Base-by-base conservation (phyloP, 108 stramenopile genomes). In the Thalassiosira profunda region DNA sequence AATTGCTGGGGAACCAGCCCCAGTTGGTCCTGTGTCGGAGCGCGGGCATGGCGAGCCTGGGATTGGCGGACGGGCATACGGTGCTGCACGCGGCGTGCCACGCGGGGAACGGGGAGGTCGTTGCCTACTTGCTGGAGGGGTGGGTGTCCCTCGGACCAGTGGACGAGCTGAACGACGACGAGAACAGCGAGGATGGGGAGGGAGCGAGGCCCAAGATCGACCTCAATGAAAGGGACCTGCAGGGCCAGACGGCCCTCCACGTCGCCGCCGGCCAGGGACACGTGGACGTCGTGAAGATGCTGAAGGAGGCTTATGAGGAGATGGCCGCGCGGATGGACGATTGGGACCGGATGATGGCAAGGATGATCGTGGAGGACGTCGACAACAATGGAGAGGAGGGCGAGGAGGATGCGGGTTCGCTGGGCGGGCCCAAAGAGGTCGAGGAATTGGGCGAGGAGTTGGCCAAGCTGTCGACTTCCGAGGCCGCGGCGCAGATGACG, bases 211-310 rank as follows among this genome's bases (percentile, higher is more conserved):
- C 24, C 6, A 48, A 6, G 31, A 26, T 81, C 26, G 71, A 73
- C 47, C 37, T 82, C 20, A 54, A 73, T 67, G 74, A 47, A 14
- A 36, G 72, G 12, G 89, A 94, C 63, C 53, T 85, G 21, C 73
- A 70, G 23, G 96, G 96, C 2, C 72, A 74, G 18, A 93, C 96
- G 43, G 82, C 93, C n/a, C 67, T 94, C n/a, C 93, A 93, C 61
- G 74, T 92, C 69, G 89, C 89, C 7, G 86, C 90, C 2, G 76
- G 83, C 33, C 20, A 45, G 23, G 91, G 96, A 23, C 59, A 83
- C 60, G 34, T 75, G 15, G 91, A 88, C 1, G 61, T 91, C 23
- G 57, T 88, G n/a, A 12, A 63, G 1, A 38, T 85, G 14, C 69
- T 96, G 30, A 28, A 58, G 17, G 30, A 34, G 7, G 80, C 74